Base-by-base conservation (phyloP, 768 basidiomycete species). In the Lactarius akahatsu region DNA sequence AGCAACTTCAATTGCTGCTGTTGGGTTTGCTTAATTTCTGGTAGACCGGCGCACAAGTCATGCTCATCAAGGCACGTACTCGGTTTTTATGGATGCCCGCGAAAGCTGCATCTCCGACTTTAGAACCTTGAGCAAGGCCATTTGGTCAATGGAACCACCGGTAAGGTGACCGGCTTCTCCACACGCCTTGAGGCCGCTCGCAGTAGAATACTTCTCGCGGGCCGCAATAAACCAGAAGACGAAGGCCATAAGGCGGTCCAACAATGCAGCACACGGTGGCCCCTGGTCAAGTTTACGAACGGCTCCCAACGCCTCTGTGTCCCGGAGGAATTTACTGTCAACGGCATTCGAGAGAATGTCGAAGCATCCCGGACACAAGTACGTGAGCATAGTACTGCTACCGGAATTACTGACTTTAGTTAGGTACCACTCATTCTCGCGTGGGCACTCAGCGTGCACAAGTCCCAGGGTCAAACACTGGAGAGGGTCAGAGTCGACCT, bases 401-500 rank as follows among this genome's bases (percentile, higher is more conserved):
- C 62, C 41, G 55, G 40, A 47, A 38, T 65, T 15, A 7, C 16
- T 61, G 20, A 41, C 34, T 30, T 43, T 28, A 4, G 3, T 36
- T 47, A 85, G 83, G 69, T 87, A 10, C 84, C 85, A 3, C 70
- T 89, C 6, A 87, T 88, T 59, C 77, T 94, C 23, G 87, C 93
- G 0, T 95, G 92, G 90, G 92, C 93, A 0, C 80, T 95, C 73
- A 89, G 88, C 57, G 87, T 95, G 40, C 92, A 95, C 77, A 96
- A 96, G 73, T 89, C 89, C 4, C 94, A 96, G 74, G 94, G 94
- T 0, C 94, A 95, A 75, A 96, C 94, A 0, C 77, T 96, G 54
- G 85, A 92, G 59, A 81, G 92, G 58, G 92, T 95, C 63, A 89
- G 87, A 66, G 90, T 95, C 4, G 87, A 95, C 72, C 81, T 96